These are phyloP conservation scores for Omphalotus guepiniiformis DNA, from an alignment of 768 basidiomycete species.

Conservation along the genomic window DNA sequence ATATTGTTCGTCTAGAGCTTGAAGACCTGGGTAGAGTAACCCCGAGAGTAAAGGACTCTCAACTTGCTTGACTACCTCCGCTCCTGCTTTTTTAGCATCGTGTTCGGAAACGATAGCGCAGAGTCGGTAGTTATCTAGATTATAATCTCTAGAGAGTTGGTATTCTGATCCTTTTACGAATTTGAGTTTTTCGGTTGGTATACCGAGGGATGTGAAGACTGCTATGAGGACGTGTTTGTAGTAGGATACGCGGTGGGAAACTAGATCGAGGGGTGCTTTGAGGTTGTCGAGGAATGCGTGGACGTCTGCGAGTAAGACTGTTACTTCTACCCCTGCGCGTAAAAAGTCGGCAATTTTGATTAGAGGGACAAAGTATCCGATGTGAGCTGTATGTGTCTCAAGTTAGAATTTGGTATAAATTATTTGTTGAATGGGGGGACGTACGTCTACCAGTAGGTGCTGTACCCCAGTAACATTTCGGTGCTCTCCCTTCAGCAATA, in stretches of 20 bases:
- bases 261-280: slow-evolving; percentile 92
- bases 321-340: slow-evolving; percentile 82
- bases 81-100: slow-evolving; percentile 97
- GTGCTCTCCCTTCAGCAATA: slow-evolving; percentile 67
- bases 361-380: slow-evolving; percentile 94
- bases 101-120: slow-evolving; percentile 91
- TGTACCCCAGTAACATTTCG: slow-evolving; percentile 94
- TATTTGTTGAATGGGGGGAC: no score
- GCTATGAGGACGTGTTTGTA: slow-evolving; percentile 79
- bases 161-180: slow-evolving; percentile 91
- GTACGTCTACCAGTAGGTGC: slow-evolving; percentile 93
- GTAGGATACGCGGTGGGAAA: slow-evolving; percentile 84
- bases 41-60: slow-evolving; percentile 89
- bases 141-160: slow-evolving; percentile 90
- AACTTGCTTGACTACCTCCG: slow-evolving; percentile 98
- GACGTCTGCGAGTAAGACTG: slow-evolving; percentile 54
- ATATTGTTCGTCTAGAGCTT: slow-evolving; percentile 97
- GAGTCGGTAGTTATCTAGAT: slow-evolving; percentile 89
- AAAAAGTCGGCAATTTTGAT: slow-evolving; percentile 97
- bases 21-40: slow-evolving; percentile 91
- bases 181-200: slow-evolving; percentile 77
- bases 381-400: slow-evolving; percentile 77
- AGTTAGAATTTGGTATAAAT: no score
- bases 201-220: slow-evolving; percentile 85
- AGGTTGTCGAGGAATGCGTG: slow-evolving; percentile 98